Evolutionary conservation across 352 stramenopile genomes (phyloP).

Genomic region (Phytopythium ostracodes): DNA sequence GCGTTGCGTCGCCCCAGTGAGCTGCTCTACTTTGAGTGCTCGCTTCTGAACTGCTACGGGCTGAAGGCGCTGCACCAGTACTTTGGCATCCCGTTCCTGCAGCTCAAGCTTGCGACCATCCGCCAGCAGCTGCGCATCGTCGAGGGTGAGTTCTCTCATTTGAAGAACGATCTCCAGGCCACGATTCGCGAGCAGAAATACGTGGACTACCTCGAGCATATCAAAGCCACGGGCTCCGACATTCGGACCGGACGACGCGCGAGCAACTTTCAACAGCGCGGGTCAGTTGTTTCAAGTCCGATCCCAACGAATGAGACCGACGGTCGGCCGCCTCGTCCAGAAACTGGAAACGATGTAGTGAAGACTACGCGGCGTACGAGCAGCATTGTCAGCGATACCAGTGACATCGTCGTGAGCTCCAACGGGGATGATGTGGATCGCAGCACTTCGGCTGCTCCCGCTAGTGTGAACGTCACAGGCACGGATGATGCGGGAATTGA

Average conservation of each 20-base stretch:
- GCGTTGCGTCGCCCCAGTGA: slow-evolving; percentile 47
- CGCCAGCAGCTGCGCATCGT: slow-evolving; percentile 73
- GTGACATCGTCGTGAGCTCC: slow-evolving; percentile 24
- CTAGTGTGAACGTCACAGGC: not conserved
- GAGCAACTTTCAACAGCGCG: not conserved
- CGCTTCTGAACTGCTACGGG: slow-evolving; percentile 79
- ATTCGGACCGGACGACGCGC: slow-evolving; percentile 63
- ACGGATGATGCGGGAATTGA: slow-evolving; percentile 3
- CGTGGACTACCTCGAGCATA: slow-evolving; percentile 66
- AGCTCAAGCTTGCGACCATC: slow-evolving; percentile 75
- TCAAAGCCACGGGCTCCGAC: slow-evolving; percentile 61
- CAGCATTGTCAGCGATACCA: slow-evolving; percentile 21
- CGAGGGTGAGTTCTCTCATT: slow-evolving; percentile 59
- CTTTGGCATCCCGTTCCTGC: slow-evolving; percentile 80
- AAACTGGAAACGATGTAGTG: not conserved
- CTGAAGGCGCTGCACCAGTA: slow-evolving; percentile 84
- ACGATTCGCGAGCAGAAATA: slow-evolving; percentile 77
- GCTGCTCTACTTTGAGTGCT: slow-evolving; percentile 84
- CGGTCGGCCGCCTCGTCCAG: not conserved
- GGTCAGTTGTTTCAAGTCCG: not conserved
- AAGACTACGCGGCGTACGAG: not conserved
- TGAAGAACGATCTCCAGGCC: slow-evolving; percentile 70
- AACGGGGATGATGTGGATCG: slow-evolving; percentile 2
- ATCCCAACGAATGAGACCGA: slow-evolving; percentile 1
- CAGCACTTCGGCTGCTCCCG: not conserved